phyloP scores from a whole-genome alignment of 768 basidiomycete species.

The Trametes coccinea region DNA sequence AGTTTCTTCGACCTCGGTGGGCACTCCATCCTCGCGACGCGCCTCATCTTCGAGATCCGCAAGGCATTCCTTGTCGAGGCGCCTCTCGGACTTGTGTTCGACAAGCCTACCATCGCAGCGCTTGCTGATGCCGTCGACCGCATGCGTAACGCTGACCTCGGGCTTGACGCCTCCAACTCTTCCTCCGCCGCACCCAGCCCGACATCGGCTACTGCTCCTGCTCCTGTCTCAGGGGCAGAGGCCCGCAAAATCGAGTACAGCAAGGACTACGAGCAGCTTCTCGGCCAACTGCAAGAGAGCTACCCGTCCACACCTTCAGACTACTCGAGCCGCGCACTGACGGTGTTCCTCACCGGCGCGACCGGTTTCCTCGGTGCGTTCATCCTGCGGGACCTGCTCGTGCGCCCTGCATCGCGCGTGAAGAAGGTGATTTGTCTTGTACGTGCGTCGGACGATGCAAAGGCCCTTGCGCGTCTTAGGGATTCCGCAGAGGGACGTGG shows the following conservation, averaged over 20 bases:
- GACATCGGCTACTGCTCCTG: background rate
- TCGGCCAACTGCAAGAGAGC: conserved; percentile 54
- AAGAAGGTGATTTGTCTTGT: conserved; percentile 92
- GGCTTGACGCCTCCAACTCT: conserved; percentile 45
- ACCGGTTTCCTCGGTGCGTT: conserved; percentile 98
- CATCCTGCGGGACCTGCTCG: conserved; percentile 78
- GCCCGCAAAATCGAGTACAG: conserved; percentile 60
- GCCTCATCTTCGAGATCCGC: conserved; percentile 95
- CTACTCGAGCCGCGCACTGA: conserved; percentile 54
- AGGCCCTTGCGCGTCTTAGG: conserved; percentile 68
- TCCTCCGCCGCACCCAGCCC: conserved; percentile 21
- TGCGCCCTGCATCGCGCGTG: conserved; percentile 55
- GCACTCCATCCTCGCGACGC: conserved; percentile 96
- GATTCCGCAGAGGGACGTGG: conserved; percentile 75
- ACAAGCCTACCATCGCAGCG: conserved; percentile 79
- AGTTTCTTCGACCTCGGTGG: conserved; percentile 98
- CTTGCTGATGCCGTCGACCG: conserved; percentile 76
- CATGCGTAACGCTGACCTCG: conserved; percentile 78
- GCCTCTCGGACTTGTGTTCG: conserved; percentile 89
- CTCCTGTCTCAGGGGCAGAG: background rate
- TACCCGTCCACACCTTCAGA: conserved; percentile 66
- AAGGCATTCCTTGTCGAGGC: conserved; percentile 89
- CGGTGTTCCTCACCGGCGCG: conserved; percentile 93
- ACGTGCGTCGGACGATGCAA: conserved; percentile 61
- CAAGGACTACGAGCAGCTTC: conserved; percentile 69